Evolutionary conservation across 306 rosid genomes (phyloP).

Genomic region (Nissolia schottii): DNA sequence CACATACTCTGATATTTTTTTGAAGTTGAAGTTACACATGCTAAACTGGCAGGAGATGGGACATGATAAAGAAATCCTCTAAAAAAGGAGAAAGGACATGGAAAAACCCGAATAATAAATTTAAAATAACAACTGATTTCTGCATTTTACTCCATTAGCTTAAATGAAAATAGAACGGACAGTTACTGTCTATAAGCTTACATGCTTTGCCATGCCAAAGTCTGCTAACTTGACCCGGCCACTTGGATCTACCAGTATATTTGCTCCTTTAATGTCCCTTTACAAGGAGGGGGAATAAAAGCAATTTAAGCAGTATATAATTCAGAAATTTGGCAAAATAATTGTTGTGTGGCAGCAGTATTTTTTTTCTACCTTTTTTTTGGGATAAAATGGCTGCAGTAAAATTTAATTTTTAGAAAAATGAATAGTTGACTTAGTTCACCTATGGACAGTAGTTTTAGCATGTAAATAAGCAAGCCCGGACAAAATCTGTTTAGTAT

Average conservation of each 20-base stretch:
- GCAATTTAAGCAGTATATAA: conserved; percentile 3
- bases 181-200: conserved; percentile 36
- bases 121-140: conserved; percentile 1
- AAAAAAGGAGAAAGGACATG: not conserved
- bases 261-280: conserved; percentile 97
- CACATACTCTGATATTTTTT: not conserved
- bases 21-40: not conserved
- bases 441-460: conserved; percentile 87
- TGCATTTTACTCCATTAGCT: conserved; percentile 1
- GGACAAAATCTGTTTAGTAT: conserved; percentile 82
- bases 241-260: conserved; percentile 84
- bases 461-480: conserved; percentile 92
- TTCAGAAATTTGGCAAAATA: not conserved
- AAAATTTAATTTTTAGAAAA: not conserved
- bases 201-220: conserved; percentile 99
- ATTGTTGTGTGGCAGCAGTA: not conserved
- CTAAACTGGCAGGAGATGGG: not conserved
- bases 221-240: conserved; percentile 92
- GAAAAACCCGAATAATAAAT: not conserved
- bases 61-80: not conserved
- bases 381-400: too few relatives aligned
- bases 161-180: not conserved
- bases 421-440: conserved; percentile 22
- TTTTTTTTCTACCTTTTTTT: too few relatives aligned
- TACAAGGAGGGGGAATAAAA: conserved; percentile 26